Base-by-base conservation (phyloP, 2,329 filamentous ascomycete genomes). In the Knufia petricola region DNA sequence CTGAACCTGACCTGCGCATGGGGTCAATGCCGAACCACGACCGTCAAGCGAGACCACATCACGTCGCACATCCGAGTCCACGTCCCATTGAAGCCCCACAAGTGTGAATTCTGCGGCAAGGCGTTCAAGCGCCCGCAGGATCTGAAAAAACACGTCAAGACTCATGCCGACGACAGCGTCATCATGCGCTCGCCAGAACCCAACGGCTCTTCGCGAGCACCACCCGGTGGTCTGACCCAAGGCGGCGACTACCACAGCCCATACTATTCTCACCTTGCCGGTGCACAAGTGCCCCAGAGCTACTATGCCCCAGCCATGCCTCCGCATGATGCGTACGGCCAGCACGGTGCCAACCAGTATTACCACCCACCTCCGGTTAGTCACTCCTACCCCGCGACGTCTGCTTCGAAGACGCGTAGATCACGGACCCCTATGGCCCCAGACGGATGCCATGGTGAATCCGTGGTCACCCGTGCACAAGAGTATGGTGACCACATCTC, bases 131-230 rank as follows among this genome's bases (percentile, higher is more conserved):
- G 92, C 28, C 92, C 92, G 2, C 92, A 98, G 72, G 92, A 98
- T 73, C 69, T 98, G 61, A 96, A 98, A 81, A 98, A 98, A 75
- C 92, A 98, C 66, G 88, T 96, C 69, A 98, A 96, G 81, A 96
- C 90, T 3, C 90, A 96, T 64, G 90, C 90, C 60, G 90, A 96
- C 63, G 90, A 95, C 69, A 94, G 88, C 36, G 87, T 94, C 34
- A 73, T 79, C 53, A 73, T 79, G 52, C 75, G 78, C 59, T 82
- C 79, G 38, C 79, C 79, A 3, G 78, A 81, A 59, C 76, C 79
- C 21, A 75, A 74, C 58, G 61, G 65, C 46, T 61, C 64, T 36
- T 60, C 69, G 54, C 66, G 68, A 47, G 65, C 67, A 45, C 31
- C 43, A 19, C 56, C 54, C 24, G 53, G 53, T 31, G 56, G 56